Base-by-base conservation (phyloP, 2,329 filamentous ascomycete species). In the Corniculantispora saksenae region DNA sequence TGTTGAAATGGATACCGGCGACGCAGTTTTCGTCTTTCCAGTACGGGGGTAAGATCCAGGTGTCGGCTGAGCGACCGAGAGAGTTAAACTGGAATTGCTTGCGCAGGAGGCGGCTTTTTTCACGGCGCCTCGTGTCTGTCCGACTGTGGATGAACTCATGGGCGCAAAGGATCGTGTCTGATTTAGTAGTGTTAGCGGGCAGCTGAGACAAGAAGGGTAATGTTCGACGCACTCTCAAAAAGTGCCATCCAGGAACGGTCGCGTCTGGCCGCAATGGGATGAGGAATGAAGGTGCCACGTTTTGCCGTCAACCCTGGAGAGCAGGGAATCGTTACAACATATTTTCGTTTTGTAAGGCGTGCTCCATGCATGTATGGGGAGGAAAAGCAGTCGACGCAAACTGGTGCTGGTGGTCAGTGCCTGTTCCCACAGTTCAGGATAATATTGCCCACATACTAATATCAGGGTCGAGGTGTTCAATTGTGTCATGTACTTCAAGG, bases 1-100 rank as follows among this genome's bases (percentile, higher is more conserved):
- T 60, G 57, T 60, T 60, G 43, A 60, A 60, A 27, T 60, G 57
- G 3, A 60, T 25, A 27, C 57, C 57, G 13, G 57, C 57, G 25
- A 60, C 57, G 43, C 57, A 60, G 45, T 60, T 48, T 12, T 23
- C 25, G 21, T 60, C 57, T 29, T 60, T 50, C 57, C 57, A 60
- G 23, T 60, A 60, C 2, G 57, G 57, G 1, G 57, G 57, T 19
- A 60, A 43, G 21, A 60, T 60, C 57, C 57, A 60, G 13, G 57
- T 60, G 8, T 60, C 57, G 7, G 40, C 57, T 32, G 57, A 38
- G 27, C 35, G 10, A 23, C 57, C 57, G 8, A 60, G 35, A 3
- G 57, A 60, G 10, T 60, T 19, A 5, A 60, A 17, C 12, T 38
- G 21, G 12, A 60, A n/a, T 25, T n/a, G 19, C 10, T 32, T 35